Base-by-base conservation (phyloP, 345 rosid genomes). In the Triadica sebifera region DNA sequence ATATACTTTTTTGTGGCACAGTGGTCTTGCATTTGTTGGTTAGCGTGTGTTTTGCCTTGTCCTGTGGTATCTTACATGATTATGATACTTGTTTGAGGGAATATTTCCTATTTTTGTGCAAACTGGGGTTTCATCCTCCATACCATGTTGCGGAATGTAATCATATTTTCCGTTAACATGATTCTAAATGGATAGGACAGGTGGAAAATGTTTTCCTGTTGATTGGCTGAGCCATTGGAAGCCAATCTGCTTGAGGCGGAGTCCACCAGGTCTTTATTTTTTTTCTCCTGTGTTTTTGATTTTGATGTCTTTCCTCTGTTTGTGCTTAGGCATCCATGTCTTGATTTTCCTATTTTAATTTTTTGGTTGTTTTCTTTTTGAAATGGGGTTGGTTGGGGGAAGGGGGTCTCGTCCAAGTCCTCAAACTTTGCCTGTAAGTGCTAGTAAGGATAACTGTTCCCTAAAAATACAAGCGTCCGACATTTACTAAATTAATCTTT, bases 41-140 rank as follows among this genome's bases (percentile, higher is more conserved):
- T 62, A 12, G 34, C 13, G 6, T 62, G 47, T 50, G n/a, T 34
- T 49, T 19, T n/a, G 63, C 53, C 22, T 60, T 17, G 34, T 56
- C 20, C 4, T 8, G 20, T 15, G 5, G 8, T 29, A 50, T 37
- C 63, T 43, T 4, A 34, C 46, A 20, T 47, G 49, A 12, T 16
- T 16, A 46, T 58, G 66, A 71, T 71, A 12, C 64, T 55, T 55
- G 15, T 47, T 38, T 63, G 61, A 38, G 60, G 16, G 45, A 15
- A 46, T 45, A 1, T 73, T 20, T n/a, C 15, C 24, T 9, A 12
- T 5, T 43, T 43, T 43, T 29, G 34, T 29, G 34, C 34, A 29
- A 29, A 29, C 34, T 29, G 34, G 34, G 34, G 34, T 29, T 29
- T 29, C 34, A 29, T 29, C 47, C 47, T 43, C 1, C 5, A 2